phyloP scores from a whole-genome alignment of 306 rosid genomes.

The Acacia acuminata region DNA sequence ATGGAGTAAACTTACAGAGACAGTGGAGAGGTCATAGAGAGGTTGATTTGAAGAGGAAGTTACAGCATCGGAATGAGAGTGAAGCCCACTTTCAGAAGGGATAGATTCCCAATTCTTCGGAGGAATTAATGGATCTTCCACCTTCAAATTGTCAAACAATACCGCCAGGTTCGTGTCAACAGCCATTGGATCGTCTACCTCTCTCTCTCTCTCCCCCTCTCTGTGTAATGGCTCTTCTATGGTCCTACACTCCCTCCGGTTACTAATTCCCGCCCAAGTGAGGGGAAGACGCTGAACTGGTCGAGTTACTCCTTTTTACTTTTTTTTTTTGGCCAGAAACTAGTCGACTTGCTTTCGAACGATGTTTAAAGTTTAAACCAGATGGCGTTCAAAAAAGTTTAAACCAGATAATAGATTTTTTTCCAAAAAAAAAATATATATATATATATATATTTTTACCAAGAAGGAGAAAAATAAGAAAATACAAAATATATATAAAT shows the following conservation, averaged over 20 bases:
- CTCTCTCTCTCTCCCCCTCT: background rate
- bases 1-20: slow-evolving; percentile 65
- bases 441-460: no score
- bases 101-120: slow-evolving; percentile 82
- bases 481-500: no score
- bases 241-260: background rate
- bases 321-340: no score
- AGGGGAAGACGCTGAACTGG: background rate
- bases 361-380: no score
- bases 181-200: slow-evolving; percentile 37
- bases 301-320: background rate
- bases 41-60: slow-evolving; percentile 36
- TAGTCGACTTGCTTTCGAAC: no score
- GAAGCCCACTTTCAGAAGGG: slow-evolving; percentile 55
- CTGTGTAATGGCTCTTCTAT: background rate
- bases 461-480: no score
- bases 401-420: no score
- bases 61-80: background rate
- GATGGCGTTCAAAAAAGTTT: no score
- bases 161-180: slow-evolving; percentile 53
- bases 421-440: no score
- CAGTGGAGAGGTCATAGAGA: slow-evolving; percentile 43
- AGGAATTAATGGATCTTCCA: slow-evolving; percentile 79
- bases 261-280: background rate
- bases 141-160: slow-evolving; percentile 61